Evolutionary conservation across 2,329 filamentous ascomycete species (phyloP).

Genomic region (Macroventuria anomochaeta): DNA sequence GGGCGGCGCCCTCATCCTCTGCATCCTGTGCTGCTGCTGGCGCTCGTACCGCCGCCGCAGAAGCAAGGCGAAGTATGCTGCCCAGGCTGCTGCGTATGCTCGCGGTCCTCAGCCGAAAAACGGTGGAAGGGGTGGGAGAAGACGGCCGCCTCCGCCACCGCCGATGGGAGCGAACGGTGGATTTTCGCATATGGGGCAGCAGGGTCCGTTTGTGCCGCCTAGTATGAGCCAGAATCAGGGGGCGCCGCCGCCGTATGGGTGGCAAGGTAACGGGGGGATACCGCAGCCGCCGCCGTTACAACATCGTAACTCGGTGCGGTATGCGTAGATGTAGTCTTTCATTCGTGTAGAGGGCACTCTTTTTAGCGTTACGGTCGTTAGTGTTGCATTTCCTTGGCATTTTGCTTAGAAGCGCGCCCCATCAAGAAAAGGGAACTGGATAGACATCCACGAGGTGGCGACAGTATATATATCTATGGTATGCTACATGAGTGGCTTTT

Average conservation of each 20-base stretch:
- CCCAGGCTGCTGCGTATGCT: conserved; percentile 17
- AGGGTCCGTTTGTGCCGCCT: neutral
- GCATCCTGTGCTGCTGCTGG: conserved; percentile 70
- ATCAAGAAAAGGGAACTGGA: no score
- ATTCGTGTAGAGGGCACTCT: neutral
- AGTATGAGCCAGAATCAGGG: neutral
- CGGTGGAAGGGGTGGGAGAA: neutral
- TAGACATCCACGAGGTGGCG: no score
- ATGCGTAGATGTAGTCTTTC: conserved; percentile 19
- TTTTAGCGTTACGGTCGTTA: neutral
- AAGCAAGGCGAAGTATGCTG: conserved; percentile 32
- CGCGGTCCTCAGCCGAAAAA: neutral
- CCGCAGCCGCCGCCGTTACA: conserved; percentile 21
- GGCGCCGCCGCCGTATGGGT: conserved; percentile 8
- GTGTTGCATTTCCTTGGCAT: neutral
- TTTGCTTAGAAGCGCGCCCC: no score
- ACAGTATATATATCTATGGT: no score
- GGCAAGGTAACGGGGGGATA: conserved; percentile 9
- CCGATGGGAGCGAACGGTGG: no score
- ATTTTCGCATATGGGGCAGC: neutral
- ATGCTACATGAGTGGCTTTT: no score
- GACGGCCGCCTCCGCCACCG: neutral
- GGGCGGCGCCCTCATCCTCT: conserved; percentile 71
- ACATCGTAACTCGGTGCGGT: conserved; percentile 23
- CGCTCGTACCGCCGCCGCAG: conserved; percentile 55